Conservation (phyloP, 192 early-diverging fungal species). For the Podila verticillata region DNA sequence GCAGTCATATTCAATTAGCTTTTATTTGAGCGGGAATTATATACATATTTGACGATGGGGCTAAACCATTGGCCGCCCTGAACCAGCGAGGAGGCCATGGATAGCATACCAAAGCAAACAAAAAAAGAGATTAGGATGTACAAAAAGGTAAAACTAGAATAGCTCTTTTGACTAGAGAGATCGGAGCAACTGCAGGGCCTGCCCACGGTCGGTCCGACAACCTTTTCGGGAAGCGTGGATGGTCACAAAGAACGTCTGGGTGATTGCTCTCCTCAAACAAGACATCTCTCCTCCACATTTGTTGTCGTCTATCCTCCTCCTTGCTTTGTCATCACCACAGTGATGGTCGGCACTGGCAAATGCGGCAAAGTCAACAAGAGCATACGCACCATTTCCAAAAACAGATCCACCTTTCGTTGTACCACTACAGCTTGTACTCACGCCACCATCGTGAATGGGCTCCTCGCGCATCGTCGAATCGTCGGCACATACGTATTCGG, state of each 20-base stretch:
- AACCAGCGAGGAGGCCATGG: too few relatives aligned
- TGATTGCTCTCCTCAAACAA: neutral
- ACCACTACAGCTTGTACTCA: neutral
- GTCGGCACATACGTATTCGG: slow-evolving; percentile 3
- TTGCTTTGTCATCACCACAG: neutral
- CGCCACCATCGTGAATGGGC: neutral
- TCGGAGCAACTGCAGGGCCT: slow-evolving; percentile 18
- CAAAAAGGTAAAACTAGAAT: neutral
- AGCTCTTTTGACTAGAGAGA: neutral
- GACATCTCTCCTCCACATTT: neutral
- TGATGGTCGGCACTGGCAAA: neutral
- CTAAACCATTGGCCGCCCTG: too few relatives aligned
- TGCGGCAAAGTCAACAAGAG: too few relatives aligned
- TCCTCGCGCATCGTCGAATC: neutral
- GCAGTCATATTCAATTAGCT: too few relatives aligned
- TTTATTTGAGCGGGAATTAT: too few relatives aligned
- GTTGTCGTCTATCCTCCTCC: neutral
- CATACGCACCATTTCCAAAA: too few relatives aligned
- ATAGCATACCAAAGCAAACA: too few relatives aligned
- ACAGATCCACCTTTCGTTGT: too few relatives aligned
- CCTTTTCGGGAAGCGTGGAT: slow-evolving; percentile 33
- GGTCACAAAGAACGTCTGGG: slow-evolving; percentile 14
- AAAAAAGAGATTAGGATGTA: neutral
- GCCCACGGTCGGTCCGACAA: slow-evolving; percentile 19
- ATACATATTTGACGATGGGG: too few relatives aligned